These are phyloP conservation scores for Apium graveolens DNA, from an alignment of 129 eudicot species.

Conservation along the genomic window DNA sequence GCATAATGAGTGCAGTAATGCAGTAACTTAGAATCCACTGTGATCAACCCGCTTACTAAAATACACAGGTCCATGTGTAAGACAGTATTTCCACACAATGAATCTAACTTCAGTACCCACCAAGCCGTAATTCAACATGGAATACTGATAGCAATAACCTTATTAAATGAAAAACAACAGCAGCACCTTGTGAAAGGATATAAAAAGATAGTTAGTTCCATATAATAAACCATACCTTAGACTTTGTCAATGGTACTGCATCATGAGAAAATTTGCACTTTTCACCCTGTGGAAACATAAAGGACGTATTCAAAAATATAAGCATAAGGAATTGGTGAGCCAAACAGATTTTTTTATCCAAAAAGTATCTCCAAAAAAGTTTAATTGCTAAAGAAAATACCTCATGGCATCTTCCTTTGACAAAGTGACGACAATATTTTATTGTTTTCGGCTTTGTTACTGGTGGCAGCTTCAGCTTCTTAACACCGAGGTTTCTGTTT, in stretches of 20 bases:
- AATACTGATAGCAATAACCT: neutral
- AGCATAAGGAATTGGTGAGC: neutral
- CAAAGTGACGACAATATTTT: constrained; percentile 63
- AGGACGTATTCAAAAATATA: neutral
- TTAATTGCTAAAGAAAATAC: constrained; percentile 20
- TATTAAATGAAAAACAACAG: no score
- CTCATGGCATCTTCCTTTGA: constrained; percentile 84
- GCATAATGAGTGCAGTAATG: no score
- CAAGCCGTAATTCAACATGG: neutral
- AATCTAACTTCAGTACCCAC: neutral
- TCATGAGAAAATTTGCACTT: constrained; percentile 89
- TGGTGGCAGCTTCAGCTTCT: constrained; percentile 49
- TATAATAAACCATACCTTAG: constrained; percentile 34
- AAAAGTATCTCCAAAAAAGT: neutral
- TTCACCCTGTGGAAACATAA: constrained; percentile 54
- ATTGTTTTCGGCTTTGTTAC: constrained; percentile 48
- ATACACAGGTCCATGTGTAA: neutral
- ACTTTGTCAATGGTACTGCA: constrained; percentile 72
- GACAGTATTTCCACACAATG: neutral
- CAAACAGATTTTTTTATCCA: neutral
- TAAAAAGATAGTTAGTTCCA: neutral
- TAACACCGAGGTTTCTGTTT: constrained; percentile 54
- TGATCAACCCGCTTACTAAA: no score
- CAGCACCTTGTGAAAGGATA: neutral
- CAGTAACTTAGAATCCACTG: no score